Conservation (phyloP, 1,284 basidiomycete species). For the Porogramme epimiltina region DNA sequence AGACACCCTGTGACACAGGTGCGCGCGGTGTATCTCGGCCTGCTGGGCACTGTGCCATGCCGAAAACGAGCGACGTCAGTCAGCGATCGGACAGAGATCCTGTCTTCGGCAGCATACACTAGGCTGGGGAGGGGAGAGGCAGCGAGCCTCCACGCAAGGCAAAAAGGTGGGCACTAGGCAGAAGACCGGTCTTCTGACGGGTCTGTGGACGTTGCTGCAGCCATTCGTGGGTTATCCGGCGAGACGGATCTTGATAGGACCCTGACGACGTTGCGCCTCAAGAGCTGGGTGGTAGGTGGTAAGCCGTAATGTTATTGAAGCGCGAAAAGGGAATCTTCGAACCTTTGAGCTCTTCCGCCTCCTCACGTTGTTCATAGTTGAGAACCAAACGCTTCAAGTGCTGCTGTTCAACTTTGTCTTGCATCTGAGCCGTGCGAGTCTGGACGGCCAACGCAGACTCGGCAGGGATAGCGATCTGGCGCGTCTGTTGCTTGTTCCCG, state of each 20-base stretch:
- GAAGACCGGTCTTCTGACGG: constrained; percentile 19
- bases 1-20: background rate
- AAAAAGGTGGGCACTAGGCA: constrained; percentile 23
- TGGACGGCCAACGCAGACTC: constrained; percentile 88
- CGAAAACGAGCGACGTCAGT: constrained; percentile 23
- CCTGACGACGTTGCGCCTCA: constrained; percentile 64
- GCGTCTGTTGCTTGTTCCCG: constrained; percentile 89
- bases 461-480: constrained; percentile 84
- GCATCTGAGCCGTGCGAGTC: constrained; percentile 85
- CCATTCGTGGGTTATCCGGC: constrained; percentile 44
- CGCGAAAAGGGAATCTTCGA: constrained; percentile 6
- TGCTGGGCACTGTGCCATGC: constrained; percentile 22
- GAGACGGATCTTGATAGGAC: constrained; percentile 73
- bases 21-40: constrained; percentile 7
- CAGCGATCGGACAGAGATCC: constrained; percentile 21
- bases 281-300: constrained; percentile 48
- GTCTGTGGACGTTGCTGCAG: background rate
- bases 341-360: constrained; percentile 80
- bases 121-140: constrained; percentile 16
- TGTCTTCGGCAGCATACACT: constrained; percentile 16
- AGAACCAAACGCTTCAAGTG: constrained; percentile 92
- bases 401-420: constrained; percentile 93
- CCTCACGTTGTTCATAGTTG: constrained; percentile 84
- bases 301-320: too few relatives aligned
- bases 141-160: constrained; percentile 12